Evolutionary conservation across 2,329 filamentous ascomycete species (phyloP), one percentile per base, ranked within the genome.

Genomic region (Calonectria multiphialidica): DNA sequence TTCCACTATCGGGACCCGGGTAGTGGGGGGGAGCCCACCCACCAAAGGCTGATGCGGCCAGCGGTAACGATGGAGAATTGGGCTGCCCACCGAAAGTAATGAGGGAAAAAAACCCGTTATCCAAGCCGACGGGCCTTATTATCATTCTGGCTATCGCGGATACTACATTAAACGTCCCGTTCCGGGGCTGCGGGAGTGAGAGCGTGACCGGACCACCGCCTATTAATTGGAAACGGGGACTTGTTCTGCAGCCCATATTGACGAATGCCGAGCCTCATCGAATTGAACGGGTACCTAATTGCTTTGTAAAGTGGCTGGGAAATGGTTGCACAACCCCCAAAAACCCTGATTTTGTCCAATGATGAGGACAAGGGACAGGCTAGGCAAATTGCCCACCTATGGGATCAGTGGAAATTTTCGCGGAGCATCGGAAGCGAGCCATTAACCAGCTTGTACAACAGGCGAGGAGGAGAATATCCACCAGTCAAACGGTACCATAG

Each of bases 301-400:
- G 40, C 57, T 62, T 30, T 44, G 16, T 28, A 30, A 62, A 62
- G 28, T 62, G 57, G 57, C 37, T 62, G 57, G 57, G 18, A 62
- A 42, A 21, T 44, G 12, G 30, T 44, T 44, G 18, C 9, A n/a
- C 16, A 62, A 45, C 37, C 40, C 57, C 21, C 57, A 44, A 45
- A 57, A 45, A 62, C 37, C 57, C 57, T 45, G 40, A 62, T 62
- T 62, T 62, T 62, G 18, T 45, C 57, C 57, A 62, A 62, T 62
- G 37, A 45, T 16, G 23, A 45, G 40, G 16, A 30, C 23, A 45
- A 62, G 57, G 57, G 53, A 40, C 21, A 23, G 37, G 57, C n/a
- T 8, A 45, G 40, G 21, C 40, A 62, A 62, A 45, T 62, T 42
- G 55, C 57, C 37, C 37, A 18, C 40, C 40, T 62, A 45, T 45